Base-by-base conservation (phyloP, 768 basidiomycete species). In the Lactarius akahatsu region DNA sequence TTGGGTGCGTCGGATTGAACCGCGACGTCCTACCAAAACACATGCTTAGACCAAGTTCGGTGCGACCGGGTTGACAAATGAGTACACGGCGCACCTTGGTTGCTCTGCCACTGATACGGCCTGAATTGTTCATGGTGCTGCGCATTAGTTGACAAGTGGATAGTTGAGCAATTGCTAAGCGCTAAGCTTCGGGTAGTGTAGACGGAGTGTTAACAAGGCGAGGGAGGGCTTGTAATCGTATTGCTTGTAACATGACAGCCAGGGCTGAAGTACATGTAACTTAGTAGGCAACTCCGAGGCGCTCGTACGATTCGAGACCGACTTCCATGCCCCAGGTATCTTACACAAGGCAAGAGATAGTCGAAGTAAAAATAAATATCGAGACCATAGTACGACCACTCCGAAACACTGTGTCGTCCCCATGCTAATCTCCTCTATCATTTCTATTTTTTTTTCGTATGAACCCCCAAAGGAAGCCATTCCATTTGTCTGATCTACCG, bases 401-500 rank as follows among this genome's bases (percentile, higher is more conserved):
- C 90, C 87, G 90, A 89, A 85, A 90, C 90, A 92, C 90, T 91
- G 92, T 96, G 94, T 95, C 94, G 96, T 96, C 94, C 95, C 94
- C 92, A 96, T 96, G 94, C 94, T 96, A 95, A 96, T 95, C 94
- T 96, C 95, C 94, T 96, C 93, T 95, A 96, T 95, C 91, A 93
- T 94, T 95, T 91, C 94, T 93, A 94, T 13, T 38, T 13, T 91
- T 92, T 94, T 94, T 91, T 90, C 89, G 87, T 92, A 90, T 91
- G 91, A 87, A 89, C 89, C 91, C 88, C 88, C 88, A 87, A 90
- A 90, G 88, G 88, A 88, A 63, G 66, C 66, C 13, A 23, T 23
- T 23, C 47, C 13, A 23, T 23, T 47, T 47, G n/a, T n/a, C n/a
- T 13, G 23, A 50, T 23, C 23, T n/a, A 50, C n/a, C 50, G 15